These are phyloP conservation scores for Aphanoascus verrucosus DNA, from an alignment of 2,329 filamentous ascomycete species.

Conservation along the genomic window DNA sequence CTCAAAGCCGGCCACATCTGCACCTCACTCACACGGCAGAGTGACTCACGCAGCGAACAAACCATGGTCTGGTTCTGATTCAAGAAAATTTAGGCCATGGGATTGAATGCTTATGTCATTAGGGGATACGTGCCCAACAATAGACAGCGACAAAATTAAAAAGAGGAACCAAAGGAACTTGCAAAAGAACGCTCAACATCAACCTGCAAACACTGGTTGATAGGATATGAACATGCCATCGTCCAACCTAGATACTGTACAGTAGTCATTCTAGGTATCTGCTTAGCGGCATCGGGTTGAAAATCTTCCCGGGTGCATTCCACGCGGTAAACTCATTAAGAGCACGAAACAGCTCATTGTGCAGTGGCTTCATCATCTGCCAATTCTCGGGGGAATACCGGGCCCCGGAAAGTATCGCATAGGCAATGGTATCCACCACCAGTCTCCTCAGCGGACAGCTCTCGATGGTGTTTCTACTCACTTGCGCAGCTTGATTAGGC, in stretches of 20 bases:
- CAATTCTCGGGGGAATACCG: slow-evolving; percentile 1
- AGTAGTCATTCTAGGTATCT: neutral
- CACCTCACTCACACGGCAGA: too few relatives aligned
- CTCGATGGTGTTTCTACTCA: slow-evolving; percentile 8
- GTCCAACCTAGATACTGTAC: neutral
- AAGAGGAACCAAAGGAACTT: too few relatives aligned
- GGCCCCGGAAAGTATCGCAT: slow-evolving; percentile 1
- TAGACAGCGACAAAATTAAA: too few relatives aligned
- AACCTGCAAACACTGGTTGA: neutral
- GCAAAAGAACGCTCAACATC: neutral
- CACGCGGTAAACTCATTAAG: neutral
- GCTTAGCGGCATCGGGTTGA: neutral
- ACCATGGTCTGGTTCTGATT: too few relatives aligned
- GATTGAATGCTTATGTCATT: too few relatives aligned
- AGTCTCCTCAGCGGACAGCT: slow-evolving; percentile 9
- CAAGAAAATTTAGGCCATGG: too few relatives aligned
- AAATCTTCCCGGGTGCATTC: slow-evolving; percentile 1
- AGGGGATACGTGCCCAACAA: too few relatives aligned
- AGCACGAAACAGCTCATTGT: slow-evolving; percentile 8
- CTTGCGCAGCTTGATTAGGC: slow-evolving; percentile 8
- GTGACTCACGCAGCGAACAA: too few relatives aligned
- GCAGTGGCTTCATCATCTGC: slow-evolving; percentile 5
- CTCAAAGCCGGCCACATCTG: too few relatives aligned
- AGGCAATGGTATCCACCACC: slow-evolving; percentile 12
- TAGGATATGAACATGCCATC: neutral